phyloP scores from a whole-genome alignment of 495 filamentous ascomycete species.

The Penicilliopsis zonata region DNA sequence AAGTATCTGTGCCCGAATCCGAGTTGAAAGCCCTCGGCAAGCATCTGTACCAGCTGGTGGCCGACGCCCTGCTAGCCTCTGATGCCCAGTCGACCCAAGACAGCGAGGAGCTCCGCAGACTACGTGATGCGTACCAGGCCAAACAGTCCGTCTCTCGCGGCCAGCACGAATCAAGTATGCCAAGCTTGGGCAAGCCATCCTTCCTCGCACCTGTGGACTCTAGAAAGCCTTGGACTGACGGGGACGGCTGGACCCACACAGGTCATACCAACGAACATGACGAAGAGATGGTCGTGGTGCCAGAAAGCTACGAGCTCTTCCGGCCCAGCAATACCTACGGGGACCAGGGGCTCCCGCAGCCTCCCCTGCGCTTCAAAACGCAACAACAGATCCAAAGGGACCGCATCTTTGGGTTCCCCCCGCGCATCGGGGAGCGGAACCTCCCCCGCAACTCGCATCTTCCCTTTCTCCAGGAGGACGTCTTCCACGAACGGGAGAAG shows the following conservation, averaged over 20 bases:
- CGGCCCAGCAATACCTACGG: slow-evolving; percentile 19
- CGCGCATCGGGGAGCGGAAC: slow-evolving; percentile 27
- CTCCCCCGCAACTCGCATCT: slow-evolving; percentile 8
- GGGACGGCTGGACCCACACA: slow-evolving; percentile 22
- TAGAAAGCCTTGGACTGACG: slow-evolving; percentile 9
- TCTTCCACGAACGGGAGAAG: too few species aligned
- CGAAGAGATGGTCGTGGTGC: slow-evolving; percentile 21
- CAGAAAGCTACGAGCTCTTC: slow-evolving; percentile 12
- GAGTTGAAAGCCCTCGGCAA: too few species aligned
- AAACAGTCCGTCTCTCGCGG: not conserved
- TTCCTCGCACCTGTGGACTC: slow-evolving; percentile 7
- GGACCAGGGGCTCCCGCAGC: slow-evolving; percentile 15
- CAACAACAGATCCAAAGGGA: slow-evolving; percentile 18
- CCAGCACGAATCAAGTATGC: slow-evolving; percentile 4
- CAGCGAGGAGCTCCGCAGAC: slow-evolving; percentile 3
- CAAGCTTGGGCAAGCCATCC: slow-evolving; percentile 7
- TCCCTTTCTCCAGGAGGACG: slow-evolving; percentile 7
- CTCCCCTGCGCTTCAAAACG: slow-evolving; percentile 19
- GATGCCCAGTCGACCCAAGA: too few species aligned
- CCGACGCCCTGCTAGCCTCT: too few species aligned
- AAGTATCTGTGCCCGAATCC: too few species aligned
- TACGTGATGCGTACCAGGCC: not conserved
- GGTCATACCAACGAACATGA: slow-evolving; percentile 21
- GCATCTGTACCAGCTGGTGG: too few species aligned
- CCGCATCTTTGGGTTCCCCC: slow-evolving; percentile 25